Evolutionary conservation across 2,329 filamentous ascomycete species (phyloP).

Genomic region (Chalara sp.): DNA sequence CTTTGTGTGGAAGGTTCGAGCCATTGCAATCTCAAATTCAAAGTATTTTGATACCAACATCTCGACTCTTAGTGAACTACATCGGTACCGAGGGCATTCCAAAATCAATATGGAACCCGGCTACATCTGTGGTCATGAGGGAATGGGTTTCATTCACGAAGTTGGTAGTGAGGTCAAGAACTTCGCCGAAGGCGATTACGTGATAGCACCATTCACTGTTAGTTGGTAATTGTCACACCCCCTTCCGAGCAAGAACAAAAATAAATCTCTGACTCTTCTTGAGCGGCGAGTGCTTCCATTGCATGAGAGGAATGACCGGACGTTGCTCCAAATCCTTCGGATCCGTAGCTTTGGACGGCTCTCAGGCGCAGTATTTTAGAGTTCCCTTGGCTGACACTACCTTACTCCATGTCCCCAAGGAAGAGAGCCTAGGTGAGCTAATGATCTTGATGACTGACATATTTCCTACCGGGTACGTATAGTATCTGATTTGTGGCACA

Average conservation of each 20-base stretch:
- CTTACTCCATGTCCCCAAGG: slow-evolving; percentile 58
- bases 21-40: background rate
- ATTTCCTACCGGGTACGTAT: slow-evolving; percentile 78
- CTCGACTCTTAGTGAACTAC: slow-evolving; percentile 49
- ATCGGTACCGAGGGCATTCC: slow-evolving; percentile 75
- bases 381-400: slow-evolving; percentile 78
- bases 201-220: slow-evolving; percentile 78
- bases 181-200: slow-evolving; percentile 65
- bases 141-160: slow-evolving; percentile 68
- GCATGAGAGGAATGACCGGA: slow-evolving; percentile 67
- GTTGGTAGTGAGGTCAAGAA: slow-evolving; percentile 61
- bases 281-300: slow-evolving; percentile 78
- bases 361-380: slow-evolving; percentile 75
- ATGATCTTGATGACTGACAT: slow-evolving; percentile 93
- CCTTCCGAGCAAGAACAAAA: too few relatives aligned
- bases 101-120: slow-evolving; percentile 35
- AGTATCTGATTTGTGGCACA: too few relatives aligned
- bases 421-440: slow-evolving; percentile 64
- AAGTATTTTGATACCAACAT: too few relatives aligned
- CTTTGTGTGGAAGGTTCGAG: slow-evolving; percentile 78
- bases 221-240: too few relatives aligned
- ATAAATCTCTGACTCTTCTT: slow-evolving; percentile 31
- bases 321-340: slow-evolving; percentile 75
- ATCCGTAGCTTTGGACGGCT: slow-evolving; percentile 62
- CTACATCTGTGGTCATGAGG: slow-evolving; percentile 73